phyloP scores from a whole-genome alignment of 140 eudicot species.

The Oenanthe javanica region DNA sequence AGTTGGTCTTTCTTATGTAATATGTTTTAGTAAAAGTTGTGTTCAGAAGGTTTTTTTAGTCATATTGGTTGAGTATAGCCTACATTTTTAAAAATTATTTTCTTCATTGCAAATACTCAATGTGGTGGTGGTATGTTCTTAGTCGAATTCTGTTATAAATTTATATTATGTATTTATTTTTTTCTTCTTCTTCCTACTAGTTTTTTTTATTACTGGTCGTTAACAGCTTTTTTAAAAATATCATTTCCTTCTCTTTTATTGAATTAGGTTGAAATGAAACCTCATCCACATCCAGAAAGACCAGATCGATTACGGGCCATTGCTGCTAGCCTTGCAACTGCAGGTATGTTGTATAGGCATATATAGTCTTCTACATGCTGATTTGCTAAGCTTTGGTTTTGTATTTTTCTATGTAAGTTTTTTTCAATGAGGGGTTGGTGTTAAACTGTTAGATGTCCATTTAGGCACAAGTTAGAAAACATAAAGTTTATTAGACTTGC shows the following conservation, averaged over 20 bases:
- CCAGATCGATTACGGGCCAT: conserved; percentile 95
- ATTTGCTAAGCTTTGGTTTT: background rate
- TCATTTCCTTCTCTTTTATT: conserved; percentile 3
- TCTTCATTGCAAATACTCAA: too few species aligned
- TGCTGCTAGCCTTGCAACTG: conserved; percentile 89
- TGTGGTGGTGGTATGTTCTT: too few species aligned
- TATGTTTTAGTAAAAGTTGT: too few species aligned
- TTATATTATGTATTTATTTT: too few species aligned
- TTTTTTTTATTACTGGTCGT: too few species aligned
- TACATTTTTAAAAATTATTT: too few species aligned
- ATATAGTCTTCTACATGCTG: background rate
- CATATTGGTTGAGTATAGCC: too few species aligned
- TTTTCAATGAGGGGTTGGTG: background rate
- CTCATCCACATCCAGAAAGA: conserved; percentile 94
- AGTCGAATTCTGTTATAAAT: too few species aligned
- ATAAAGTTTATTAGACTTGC: background rate
- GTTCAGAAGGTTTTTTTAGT: too few species aligned
- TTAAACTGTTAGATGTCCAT: background rate
- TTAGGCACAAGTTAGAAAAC: background rate
- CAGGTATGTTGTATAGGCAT: conserved; percentile 40
- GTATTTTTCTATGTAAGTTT: background rate
- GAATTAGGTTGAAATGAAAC: conserved; percentile 68
- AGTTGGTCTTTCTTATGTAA: too few species aligned
- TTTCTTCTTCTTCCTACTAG: too few species aligned
- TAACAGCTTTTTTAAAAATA: too few species aligned